Evolutionary conservation across 202 grass and related monocot genomes (phyloP), one percentile per base, ranked within the genome.

Genomic region (Brachypodium distachyon): DNA sequence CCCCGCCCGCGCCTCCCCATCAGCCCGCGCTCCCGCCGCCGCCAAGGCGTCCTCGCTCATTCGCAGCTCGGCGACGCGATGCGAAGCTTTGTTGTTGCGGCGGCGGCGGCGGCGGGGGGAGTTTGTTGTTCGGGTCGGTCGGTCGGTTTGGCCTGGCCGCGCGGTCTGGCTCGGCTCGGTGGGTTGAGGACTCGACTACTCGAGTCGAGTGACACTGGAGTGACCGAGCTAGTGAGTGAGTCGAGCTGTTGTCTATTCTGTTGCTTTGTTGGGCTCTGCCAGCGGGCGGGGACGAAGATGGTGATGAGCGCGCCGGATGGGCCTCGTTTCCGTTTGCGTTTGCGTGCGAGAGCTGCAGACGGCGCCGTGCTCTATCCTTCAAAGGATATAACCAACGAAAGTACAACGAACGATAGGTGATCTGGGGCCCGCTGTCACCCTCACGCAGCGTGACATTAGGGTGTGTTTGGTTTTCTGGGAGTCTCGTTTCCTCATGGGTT

Each of bases 1-100:
- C 62, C 23, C 52, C 36, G 51, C 77, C 34, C 3, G 68, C 49
- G 4, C 52, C 9, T 1, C 67, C 39, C 6, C 62, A 3, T 83
- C 88, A 36, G 65, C 68, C 21, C 47, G 61, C 70, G 70, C 29
- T 18, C 74, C 74, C 70, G 39, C 82, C 56, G 76, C 67, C 82
- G 55, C 76, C 21, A 46, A 56, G 18, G 38, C 65, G 44, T 84
- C 59, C 43, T 73, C 81, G 66, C 84, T 81, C 87, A 89, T 89
- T 66, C 82, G 82, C 52, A 43, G 38, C 29, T 3, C 33, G n/a
- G 33, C 33, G 33, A 36, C 4, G 33, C 33, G 33, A 36, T 36
- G 33, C 33, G 33, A 3, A 3, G 33, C 8, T 23, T 6, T 7
- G 19, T 41, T 36, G 5, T 32, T n/a, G n/a, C n/a, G n/a, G n/a